Conservation (phyloP, 257 asterid genomes). For the Solanum bulbocastanum region DNA sequence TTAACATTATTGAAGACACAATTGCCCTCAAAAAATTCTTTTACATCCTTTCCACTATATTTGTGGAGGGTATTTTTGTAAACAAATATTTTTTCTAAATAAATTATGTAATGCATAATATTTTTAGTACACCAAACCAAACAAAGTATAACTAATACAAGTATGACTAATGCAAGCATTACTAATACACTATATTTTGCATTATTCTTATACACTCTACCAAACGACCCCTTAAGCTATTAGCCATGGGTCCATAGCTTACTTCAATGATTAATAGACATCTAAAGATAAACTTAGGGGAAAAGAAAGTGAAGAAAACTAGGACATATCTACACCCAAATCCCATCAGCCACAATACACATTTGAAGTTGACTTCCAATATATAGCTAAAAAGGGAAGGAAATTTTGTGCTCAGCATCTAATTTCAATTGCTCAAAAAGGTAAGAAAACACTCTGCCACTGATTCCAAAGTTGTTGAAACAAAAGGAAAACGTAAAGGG, state of each 20-base stretch:
- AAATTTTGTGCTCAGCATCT: background rate
- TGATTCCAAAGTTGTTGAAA: background rate
- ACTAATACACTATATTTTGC: too few relatives aligned
- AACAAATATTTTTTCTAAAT: too few relatives aligned
- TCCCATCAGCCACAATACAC: background rate
- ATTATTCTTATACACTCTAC: too few relatives aligned
- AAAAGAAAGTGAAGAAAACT: background rate
- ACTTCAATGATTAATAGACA: background rate
- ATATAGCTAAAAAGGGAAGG: background rate
- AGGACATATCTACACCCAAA: background rate
- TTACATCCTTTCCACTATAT: too few relatives aligned
- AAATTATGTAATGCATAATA: too few relatives aligned
- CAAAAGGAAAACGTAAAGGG: background rate
- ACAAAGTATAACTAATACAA: too few relatives aligned
- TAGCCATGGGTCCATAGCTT: background rate
- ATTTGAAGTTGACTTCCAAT: background rate
- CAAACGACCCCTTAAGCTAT: too few relatives aligned
- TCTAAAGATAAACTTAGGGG: background rate
- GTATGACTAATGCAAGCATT: too few relatives aligned
- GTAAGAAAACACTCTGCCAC: background rate
- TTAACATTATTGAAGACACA: too few relatives aligned
- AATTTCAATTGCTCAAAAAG: background rate
- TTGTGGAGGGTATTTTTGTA: too few relatives aligned
- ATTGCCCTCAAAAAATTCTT: too few relatives aligned
- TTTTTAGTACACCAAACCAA: too few relatives aligned